A percentile compares a stretch with the other conserved stretches of the same genome.
Conservation (phyloP, 2,329 filamentous ascomycete genomes). For the Mycosphaerella sp. region DNA sequence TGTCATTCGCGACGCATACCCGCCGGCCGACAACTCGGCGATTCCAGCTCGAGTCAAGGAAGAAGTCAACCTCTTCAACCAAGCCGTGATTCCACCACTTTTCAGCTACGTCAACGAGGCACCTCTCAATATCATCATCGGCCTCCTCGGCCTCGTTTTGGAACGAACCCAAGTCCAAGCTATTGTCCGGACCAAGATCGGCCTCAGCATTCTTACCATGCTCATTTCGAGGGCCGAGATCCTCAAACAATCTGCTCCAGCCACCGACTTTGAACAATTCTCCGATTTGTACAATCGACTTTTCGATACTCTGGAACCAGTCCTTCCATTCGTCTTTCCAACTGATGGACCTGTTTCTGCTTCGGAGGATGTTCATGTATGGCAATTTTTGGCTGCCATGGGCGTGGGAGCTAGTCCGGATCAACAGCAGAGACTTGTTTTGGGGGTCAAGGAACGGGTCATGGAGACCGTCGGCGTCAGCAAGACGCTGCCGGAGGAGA, state of each 20-base stretch:
- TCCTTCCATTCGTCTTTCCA: constrained; percentile 80
- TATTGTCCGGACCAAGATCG: constrained; percentile 81
- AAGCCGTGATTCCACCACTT: constrained; percentile 80
- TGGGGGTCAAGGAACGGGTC: constrained; percentile 95
- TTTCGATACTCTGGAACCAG: constrained; percentile 80
- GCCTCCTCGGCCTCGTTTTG: constrained; percentile 77
- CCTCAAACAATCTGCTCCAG: constrained; percentile 65
- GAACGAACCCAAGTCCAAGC: constrained; percentile 73
- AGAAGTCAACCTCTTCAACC: constrained; percentile 84
- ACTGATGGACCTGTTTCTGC: constrained; percentile 67
- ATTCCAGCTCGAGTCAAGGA: constrained; percentile 75
- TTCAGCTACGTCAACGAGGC: constrained; percentile 89
- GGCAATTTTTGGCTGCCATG: constrained; percentile 94
- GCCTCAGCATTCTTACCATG: constrained; percentile 85
- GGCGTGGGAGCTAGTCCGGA: constrained; percentile 89
- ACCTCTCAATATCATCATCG: constrained; percentile 82
- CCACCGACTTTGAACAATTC: constrained; percentile 74
- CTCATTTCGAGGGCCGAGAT: constrained; percentile 90
- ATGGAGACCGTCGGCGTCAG: constrained; percentile 88
- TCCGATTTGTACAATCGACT: constrained; percentile 74
- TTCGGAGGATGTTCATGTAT: constrained; percentile 84
- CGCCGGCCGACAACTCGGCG: constrained; percentile 61
- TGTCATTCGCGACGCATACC: constrained; percentile 74
- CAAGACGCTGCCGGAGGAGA: constrained; percentile 81
- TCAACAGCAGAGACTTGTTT: constrained; percentile 88